Base-by-base conservation (phyloP, 768 basidiomycete genomes). In the Xerocomus brunneocitrinus region DNA sequence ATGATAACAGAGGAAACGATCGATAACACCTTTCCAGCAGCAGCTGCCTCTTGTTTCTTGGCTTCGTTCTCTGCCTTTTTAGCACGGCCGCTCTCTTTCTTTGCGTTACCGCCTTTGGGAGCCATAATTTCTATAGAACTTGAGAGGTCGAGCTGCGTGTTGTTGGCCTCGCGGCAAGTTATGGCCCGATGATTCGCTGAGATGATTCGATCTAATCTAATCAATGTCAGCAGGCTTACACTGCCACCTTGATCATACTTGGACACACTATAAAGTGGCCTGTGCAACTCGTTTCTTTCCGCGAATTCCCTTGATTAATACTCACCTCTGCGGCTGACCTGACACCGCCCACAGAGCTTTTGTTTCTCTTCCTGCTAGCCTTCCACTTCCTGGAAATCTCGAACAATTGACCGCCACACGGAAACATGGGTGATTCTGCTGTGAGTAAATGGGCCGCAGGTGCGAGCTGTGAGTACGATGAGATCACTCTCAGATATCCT, bases 61-160 rank as follows among this genome's bases (percentile, higher is more conserved):
- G 80, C 76, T 66, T 91, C 90, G 66, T 92, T 94, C 65, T 94
- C 89, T 25, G 90, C 90, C 69, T 97, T 97, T 73, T 91, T 94
- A 1, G 93, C 87, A 50, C 89, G 73, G 4, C 94, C 93, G 40
- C 82, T 72, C 70, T 95, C 94, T 69, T 95, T 95, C 84, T 95
- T 97, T 53, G 90, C 77, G 76, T 93, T 95, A 61, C 79, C 83
- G 57, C 85, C 89, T 70, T 91, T 91, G 1, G 94, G 93, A 45
- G 94, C 72, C 94, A 95, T 94, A 36, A 2, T 19, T 30, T 9
- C 34, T 49, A n/a, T 38, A 14, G 13, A 16, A 24, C 31, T 54
- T 38, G 25, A 25, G 14, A 43, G 8, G 24, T 47, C 39, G 34
- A 50, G 51, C 52, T 57, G 59, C 5, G 46, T 42, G 38, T 1